Evolutionary conservation across 768 basidiomycete species (phyloP), one percentile per base, ranked within the genome.

Genomic region (Dentipellis sp.): DNA sequence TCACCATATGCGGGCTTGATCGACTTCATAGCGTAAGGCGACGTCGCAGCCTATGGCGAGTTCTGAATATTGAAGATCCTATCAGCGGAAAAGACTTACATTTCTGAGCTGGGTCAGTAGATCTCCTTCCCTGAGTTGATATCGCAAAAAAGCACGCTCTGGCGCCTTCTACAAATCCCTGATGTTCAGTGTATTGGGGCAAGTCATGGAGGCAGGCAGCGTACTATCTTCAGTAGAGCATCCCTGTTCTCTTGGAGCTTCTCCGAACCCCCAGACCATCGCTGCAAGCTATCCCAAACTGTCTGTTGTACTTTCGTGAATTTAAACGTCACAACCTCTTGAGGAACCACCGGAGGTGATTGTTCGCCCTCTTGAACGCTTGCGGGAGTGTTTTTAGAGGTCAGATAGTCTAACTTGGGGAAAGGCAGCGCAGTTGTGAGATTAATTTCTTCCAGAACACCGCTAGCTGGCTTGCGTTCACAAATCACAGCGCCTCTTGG

Each of bases 231-330:
- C 12, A 21, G 23, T 22, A 56, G 17, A 54, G 45, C 23, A 3
- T 69, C 68, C 40, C 67, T 72, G 65, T 80, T 83, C 58, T 76
- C 70, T 17, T 75, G 73, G 56, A 80, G 77, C 49, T 74, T 78
- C 23, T 78, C 74, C 56, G 77, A 72, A 17, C 78, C 73, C 12
- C 85, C 86, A 16, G 75, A 72, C 86, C 87, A 90, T 36, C 77
- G 71, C 35, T 71, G 69, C 40, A 90, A 66, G 0, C 77, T 75
- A 55, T 86, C 82, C 78, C 80, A 83, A 16, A 88, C 62, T 2
- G 71, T 64, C 16, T 71, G 65, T 8, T 78, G 74, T 1, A 78
- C 74, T 53, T 72, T 74, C 53, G 72, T 78, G 16, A 87, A 67
- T 23, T 72, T 72, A 46, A 87, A 75, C 2, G 72, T 72, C 3